These are phyloP conservation scores for Knoxdaviesia capensis DNA, from an alignment of 2,329 filamentous ascomycete genomes.

Conservation along the genomic window DNA sequence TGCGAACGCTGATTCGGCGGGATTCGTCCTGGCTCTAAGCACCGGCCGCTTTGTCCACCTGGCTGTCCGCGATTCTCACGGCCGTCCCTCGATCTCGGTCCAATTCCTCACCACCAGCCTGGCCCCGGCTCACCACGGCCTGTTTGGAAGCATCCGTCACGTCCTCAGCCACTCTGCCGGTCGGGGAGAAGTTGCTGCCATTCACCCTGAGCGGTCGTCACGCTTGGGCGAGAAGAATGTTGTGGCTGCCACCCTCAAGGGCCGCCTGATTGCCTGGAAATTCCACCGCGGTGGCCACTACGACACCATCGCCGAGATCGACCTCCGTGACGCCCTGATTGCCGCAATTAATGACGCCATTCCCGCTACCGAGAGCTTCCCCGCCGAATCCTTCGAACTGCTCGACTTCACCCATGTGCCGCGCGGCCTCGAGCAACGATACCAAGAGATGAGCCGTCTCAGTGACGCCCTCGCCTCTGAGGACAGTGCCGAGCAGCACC, in stretches of 20 bases:
- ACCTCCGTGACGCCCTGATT: conserved; percentile 45
- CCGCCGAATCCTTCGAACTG: conserved; percentile 45
- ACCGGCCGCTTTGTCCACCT: conserved; percentile 75
- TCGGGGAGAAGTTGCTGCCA: conserved; percentile 61
- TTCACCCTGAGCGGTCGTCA: conserved; percentile 50
- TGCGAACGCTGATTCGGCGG: conserved; percentile 65
- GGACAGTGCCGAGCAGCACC: conserved; percentile 31
- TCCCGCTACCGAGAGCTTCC: conserved; percentile 24
- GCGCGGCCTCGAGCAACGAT: conserved; percentile 27
- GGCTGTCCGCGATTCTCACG: conserved; percentile 68
- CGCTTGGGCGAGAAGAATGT: conserved; percentile 71
- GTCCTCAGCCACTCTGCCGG: conserved; percentile 50
- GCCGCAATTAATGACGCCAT: conserved; percentile 37
- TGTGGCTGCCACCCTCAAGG: conserved; percentile 58
- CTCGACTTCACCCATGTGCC: conserved; percentile 61
- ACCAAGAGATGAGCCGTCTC: conserved; percentile 27
- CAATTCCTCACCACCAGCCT: conserved; percentile 51
- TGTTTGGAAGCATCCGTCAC: conserved; percentile 66
- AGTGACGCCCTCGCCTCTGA: conserved; percentile 28
- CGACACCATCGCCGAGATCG: conserved; percentile 50
- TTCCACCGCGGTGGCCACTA: conserved; percentile 75
- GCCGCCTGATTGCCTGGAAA: conserved; percentile 68
- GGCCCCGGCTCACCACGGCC: conserved; percentile 36
- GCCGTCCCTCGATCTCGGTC: conserved; percentile 59
- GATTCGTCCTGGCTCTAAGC: conserved; percentile 70